Conservation (phyloP, 805 yeast species). For the Scheffersomyces ergatensis region DNA sequence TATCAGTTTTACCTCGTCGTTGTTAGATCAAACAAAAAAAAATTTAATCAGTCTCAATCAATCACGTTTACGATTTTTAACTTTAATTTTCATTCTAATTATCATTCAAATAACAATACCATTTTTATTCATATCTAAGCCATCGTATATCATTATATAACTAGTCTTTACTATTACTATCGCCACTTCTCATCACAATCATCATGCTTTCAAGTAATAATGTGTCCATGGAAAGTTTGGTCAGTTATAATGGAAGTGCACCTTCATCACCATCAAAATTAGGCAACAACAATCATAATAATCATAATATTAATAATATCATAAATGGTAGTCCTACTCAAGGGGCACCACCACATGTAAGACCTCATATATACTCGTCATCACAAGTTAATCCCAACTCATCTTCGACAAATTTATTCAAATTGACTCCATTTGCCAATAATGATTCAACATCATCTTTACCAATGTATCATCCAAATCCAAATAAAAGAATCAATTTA, state of each 20-base stretch:
- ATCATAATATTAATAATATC: background rate
- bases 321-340: background rate
- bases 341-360: background rate
- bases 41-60: too few relatives aligned
- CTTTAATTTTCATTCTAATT: too few relatives aligned
- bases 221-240: background rate
- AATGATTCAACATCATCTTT: background rate
- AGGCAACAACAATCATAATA: background rate
- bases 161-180: too few relatives aligned
- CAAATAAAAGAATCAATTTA: constrained; percentile 2
- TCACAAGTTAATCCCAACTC: constrained; percentile 31
- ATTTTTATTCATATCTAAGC: too few relatives aligned
- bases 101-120: too few relatives aligned
- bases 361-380: constrained; percentile 4
- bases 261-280: background rate
- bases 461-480: constrained; percentile 2
- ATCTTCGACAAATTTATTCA: constrained; percentile 32
- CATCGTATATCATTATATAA: too few relatives aligned
- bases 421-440: constrained; percentile 2
- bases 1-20: too few relatives aligned
- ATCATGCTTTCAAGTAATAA: background rate
- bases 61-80: too few relatives aligned
- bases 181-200: too few relatives aligned
- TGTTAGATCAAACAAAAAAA: too few relatives aligned
- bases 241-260: background rate